Percentiles rank a stretch among this genome's conserved stretches.
Evolutionary conservation across 306 rosid species (phyloP).

Genomic region (Amphicarpaea edgeworthii): DNA sequence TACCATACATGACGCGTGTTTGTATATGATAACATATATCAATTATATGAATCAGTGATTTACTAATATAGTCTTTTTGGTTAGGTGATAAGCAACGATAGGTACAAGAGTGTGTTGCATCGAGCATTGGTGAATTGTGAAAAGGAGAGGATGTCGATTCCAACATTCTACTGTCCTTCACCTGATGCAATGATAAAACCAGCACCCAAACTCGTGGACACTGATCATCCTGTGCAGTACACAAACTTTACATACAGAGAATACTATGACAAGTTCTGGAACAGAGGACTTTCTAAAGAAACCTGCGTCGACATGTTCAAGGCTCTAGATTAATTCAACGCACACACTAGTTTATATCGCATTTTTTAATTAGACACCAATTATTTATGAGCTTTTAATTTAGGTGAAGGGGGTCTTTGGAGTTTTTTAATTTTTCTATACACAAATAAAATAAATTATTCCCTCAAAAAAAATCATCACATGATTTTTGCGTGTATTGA

Average conservation of each 20-base stretch:
- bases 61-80: no score
- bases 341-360: not conserved
- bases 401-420: not conserved
- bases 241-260: slow-evolving; percentile 61
- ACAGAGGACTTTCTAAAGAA: slow-evolving; percentile 57
- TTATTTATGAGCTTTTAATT: not conserved
- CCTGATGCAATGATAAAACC: slow-evolving; percentile 70
- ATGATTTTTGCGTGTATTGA: no score
- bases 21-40: no score
- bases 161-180: slow-evolving; percentile 85
- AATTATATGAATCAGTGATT: no score
- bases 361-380: not conserved
- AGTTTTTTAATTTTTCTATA: no score
- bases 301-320: slow-evolving; percentile 50
- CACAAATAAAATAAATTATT: no score
- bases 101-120: slow-evolving; percentile 89
- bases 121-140: slow-evolving; percentile 76
- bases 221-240: slow-evolving; percentile 55
- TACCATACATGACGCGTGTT: no score
- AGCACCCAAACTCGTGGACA: slow-evolving; percentile 56
- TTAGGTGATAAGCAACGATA: slow-evolving; percentile 60
- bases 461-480: no score
- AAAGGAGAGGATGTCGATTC: slow-evolving; percentile 77
- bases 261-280: slow-evolving; percentile 81
- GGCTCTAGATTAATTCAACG: not conserved